These are phyloP conservation scores for Sporothrix brunneoviolacea DNA, from an alignment of 2,329 filamentous ascomycete genomes.

Conservation along the genomic window DNA sequence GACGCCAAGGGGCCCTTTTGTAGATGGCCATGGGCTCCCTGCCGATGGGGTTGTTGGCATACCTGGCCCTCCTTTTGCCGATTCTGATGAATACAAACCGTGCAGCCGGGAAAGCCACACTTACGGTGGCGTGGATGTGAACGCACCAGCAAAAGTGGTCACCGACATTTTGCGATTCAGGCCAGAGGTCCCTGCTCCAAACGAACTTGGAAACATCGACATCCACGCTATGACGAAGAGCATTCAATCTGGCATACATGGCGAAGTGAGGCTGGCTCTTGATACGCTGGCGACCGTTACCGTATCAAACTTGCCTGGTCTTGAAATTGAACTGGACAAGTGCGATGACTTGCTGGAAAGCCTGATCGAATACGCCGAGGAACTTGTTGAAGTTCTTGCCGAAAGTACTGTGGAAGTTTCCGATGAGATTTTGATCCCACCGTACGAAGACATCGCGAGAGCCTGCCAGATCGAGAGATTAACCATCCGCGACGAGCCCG, in stretches of 20 bases:
- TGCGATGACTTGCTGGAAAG: constrained; percentile 88
- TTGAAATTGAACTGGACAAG: constrained; percentile 60
- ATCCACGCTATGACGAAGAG: constrained; percentile 84
- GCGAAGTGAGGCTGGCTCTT: constrained; percentile 82
- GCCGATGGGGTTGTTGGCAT: constrained; percentile 24
- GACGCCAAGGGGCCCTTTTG: constrained; percentile 13
- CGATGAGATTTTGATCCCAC: constrained; percentile 72
- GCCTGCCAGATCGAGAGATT: constrained; percentile 70
- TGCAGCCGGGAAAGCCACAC: constrained; percentile 48
- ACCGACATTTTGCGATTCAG: constrained; percentile 60
- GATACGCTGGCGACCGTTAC: constrained; percentile 70
- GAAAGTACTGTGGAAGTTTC: constrained; percentile 81
- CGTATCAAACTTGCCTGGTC: constrained; percentile 55
- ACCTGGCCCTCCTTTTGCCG: constrained; percentile 31
- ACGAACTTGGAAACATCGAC: constrained; percentile 82
- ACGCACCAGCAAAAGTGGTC: constrained; percentile 57
- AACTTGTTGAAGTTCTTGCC: constrained; percentile 76
- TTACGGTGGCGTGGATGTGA: constrained; percentile 67
- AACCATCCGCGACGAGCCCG: constrained; percentile 62
- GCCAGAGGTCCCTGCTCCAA: constrained; percentile 66
- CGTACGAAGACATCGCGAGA: constrained; percentile 83
- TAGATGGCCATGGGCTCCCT: constrained; percentile 24
- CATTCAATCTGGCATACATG: constrained; percentile 81
- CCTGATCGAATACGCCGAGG: constrained; percentile 83
- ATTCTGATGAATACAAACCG: constrained; percentile 49